Evolutionary conservation across 768 basidiomycete genomes (phyloP), one percentile per base, ranked within the genome.

Genomic region (Erythrobasidium yunnanense): DNA sequence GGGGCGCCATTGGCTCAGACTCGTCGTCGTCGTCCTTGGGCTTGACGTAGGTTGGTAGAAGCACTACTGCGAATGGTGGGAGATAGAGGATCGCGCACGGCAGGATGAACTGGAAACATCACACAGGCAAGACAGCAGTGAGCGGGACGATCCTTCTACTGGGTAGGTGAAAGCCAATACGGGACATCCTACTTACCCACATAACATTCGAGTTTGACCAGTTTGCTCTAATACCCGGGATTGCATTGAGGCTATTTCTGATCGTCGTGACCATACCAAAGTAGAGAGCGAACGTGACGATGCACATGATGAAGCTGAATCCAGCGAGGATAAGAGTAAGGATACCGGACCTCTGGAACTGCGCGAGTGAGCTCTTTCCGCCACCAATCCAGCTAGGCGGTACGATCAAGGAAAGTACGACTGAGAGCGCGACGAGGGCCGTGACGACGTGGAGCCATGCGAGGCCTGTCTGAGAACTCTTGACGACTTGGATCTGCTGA

Each of bases 11-110:
- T 13, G 50, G 54, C 15, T 11, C 34, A 18, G 34, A 42, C 17
- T 18, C 17, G 47, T 51, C 22, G 25, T 51, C 47, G 8, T 51
- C 29, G 13, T 51, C 38, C 20, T 20, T 34, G 3, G 60, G 60
- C 20, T 23, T 27, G 25, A 63, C 60, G 49, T 63, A 63, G 20
- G 49, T 29, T n/a, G 60, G 60, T 29, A 63, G 13, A 11, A 63
- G 60, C 3, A 63, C 49, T 20, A 51, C 49, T 6, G 33, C 30
- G 18, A 63, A 49, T 7, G 60, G 42, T 13, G 60, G 60, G 42
- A 63, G 33, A 32, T 63, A 63, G 29, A 63, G 20, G 60, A 63
- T 63, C n/a, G 60, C 60, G 25, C 47, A 63, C 29, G 60, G 60
- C 30, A 63, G 49, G 30, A 63, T 27, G 60, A 63, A 63, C 57